These are phyloP conservation scores for Plasmopara halstedii DNA, from an alignment of 352 stramenopile genomes.

Conservation along the genomic window DNA sequence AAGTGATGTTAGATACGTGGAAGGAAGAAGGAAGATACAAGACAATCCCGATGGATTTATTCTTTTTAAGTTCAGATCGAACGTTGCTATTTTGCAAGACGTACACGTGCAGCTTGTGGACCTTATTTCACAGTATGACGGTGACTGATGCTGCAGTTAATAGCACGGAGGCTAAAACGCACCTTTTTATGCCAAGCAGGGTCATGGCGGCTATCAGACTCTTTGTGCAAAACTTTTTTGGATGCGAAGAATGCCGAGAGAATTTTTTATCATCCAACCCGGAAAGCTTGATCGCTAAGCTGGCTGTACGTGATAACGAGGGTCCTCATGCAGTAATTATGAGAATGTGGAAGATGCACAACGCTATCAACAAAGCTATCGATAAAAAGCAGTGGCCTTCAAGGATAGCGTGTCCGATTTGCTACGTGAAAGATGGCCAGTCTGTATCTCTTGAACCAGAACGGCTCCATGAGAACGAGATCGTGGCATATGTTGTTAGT, in stretches of 20 bases:
- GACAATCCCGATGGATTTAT: conserved; percentile 58
- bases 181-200: conserved; percentile 45
- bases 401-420: conserved; percentile 39
- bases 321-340: conserved; percentile 39
- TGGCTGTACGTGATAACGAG: conserved; percentile 29
- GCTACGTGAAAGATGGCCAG: conserved; percentile 47
- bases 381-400: conserved; percentile 64
- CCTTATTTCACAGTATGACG: conserved; percentile 73
- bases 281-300: conserved; percentile 33
- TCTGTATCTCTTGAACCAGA: conserved; percentile 39
- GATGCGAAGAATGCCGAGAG: conserved; percentile 63
- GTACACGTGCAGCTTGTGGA: conserved; percentile 79
- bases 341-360: conserved; percentile 84
- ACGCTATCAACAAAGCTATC: conserved; percentile 71
- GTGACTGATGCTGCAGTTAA: conserved; percentile 20
- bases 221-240: conserved; percentile 78
- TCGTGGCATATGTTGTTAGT: conserved; percentile 44
- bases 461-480: conserved; percentile 38
- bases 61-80: conserved; percentile 42
- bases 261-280: conserved; percentile 73
- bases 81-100: conserved; percentile 52
- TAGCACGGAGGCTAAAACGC: conserved; percentile 12
- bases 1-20: conserved; percentile 53
- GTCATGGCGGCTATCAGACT: conserved; percentile 54
- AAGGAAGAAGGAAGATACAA: conserved; percentile 30